These are phyloP conservation scores for Sarcocystis neurona DNA, from an alignment of 169 alveolate genomes.

Conservation along the genomic window DNA sequence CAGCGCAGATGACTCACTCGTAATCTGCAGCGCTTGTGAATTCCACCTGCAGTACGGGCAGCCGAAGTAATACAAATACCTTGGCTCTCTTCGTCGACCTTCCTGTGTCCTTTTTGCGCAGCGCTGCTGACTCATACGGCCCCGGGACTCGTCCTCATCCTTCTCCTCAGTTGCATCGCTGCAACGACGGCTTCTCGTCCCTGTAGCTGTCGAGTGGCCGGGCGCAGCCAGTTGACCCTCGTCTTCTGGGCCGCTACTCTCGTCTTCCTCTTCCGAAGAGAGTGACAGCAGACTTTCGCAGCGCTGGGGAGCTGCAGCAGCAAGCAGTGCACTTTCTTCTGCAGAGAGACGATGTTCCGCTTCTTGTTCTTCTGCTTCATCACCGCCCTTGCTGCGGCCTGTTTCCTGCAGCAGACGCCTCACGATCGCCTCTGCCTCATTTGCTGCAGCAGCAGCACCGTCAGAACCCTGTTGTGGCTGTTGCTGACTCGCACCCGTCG, in stretches of 20 bases:
- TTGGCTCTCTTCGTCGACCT: no score
- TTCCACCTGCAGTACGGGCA: constrained; percentile 55
- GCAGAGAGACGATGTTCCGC: no score
- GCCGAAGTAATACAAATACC: constrained; percentile 16
- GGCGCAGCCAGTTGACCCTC: neutral
- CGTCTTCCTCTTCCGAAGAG: constrained; percentile 25
- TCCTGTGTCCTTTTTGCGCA: no score
- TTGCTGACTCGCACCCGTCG: no score
- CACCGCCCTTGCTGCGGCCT: no score
- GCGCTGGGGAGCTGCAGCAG: constrained; percentile 53
- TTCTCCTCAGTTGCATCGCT: neutral
- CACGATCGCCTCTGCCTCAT: neutral
- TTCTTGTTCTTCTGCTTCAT: neutral
- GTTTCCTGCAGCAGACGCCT: no score
- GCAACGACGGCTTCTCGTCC: no score
- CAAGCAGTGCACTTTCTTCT: constrained; percentile 26
- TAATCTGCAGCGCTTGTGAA: constrained; percentile 33
- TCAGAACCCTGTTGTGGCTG: no score
- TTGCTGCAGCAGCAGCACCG: neutral
- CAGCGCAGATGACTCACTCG: constrained; percentile 18
- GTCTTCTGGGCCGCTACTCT: neutral
- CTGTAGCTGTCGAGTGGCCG: neutral
- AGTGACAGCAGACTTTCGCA: constrained; percentile 61
- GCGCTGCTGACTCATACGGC: no score
- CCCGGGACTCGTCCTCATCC: no score